phyloP scores from a whole-genome alignment of 2,329 filamentous ascomycete genomes.

The Cladophialophora carrionii region DNA sequence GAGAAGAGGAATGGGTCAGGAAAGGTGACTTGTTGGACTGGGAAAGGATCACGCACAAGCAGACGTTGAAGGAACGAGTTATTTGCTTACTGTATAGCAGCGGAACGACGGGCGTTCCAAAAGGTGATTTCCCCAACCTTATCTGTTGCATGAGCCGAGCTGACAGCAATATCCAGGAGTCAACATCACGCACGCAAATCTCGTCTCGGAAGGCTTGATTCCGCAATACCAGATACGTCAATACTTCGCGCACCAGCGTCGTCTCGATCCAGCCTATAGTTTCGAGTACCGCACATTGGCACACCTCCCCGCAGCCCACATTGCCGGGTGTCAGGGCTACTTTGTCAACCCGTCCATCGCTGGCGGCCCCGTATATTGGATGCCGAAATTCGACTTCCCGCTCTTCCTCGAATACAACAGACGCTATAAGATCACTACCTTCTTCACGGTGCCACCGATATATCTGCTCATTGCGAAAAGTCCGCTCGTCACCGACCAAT shows the following conservation, averaged over 20 bases:
- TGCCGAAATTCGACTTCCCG: constrained; percentile 62
- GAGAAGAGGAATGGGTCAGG: constrained; percentile 25
- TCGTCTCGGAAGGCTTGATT: constrained; percentile 47
- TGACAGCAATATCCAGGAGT: constrained; percentile 38
- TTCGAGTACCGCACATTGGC: constrained; percentile 47
- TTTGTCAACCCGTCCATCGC: constrained; percentile 53
- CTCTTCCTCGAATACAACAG: constrained; percentile 60
- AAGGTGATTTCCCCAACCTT: constrained; percentile 26
- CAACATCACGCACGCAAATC: constrained; percentile 49
- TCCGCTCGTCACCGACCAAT: constrained; percentile 60
- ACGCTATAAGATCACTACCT: constrained; percentile 55
- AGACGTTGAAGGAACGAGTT: constrained; percentile 52
- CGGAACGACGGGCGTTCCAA: constrained; percentile 42
- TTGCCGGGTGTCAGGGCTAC: constrained; percentile 54
- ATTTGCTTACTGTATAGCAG: constrained; percentile 44
- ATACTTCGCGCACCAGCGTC: constrained; percentile 37
- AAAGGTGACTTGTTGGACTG: constrained; percentile 51
- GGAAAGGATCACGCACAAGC: constrained; percentile 57
- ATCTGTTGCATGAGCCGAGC: not conserved
- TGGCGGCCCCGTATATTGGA: constrained; percentile 62
- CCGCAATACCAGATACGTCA: constrained; percentile 39
- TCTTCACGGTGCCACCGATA: constrained; percentile 66
- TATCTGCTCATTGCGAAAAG: constrained; percentile 64
- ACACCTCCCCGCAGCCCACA: constrained; percentile 54
- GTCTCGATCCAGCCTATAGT: constrained; percentile 41